phyloP scores from a whole-genome alignment of 2,329 filamentous ascomycete genomes.

The Fusarium gaditjirri region DNA sequence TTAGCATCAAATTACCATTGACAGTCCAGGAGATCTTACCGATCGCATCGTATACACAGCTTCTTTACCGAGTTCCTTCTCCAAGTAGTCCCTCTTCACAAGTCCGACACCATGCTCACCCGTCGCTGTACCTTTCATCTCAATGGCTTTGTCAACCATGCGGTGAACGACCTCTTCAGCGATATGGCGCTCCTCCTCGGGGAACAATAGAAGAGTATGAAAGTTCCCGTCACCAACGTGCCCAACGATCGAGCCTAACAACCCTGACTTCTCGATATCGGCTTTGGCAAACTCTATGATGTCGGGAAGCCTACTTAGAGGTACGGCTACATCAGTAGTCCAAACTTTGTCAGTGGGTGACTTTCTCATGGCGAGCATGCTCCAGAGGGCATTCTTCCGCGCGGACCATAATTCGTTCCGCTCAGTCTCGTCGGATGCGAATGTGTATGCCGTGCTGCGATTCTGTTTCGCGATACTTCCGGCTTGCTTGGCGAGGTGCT shows the following conservation, averaged over 20 bases:
- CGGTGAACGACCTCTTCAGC: slow-evolving; percentile 57
- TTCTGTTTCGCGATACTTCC: slow-evolving; percentile 70
- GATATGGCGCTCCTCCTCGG: not conserved
- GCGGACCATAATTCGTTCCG: slow-evolving; percentile 82
- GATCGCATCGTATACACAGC: slow-evolving; percentile 66
- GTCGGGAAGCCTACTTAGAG: slow-evolving; percentile 77
- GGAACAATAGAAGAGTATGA: slow-evolving; percentile 60
- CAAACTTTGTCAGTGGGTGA: slow-evolving; percentile 43
- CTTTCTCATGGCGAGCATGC: slow-evolving; percentile 75
- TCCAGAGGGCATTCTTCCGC: slow-evolving; percentile 84
- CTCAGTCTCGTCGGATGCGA: slow-evolving; percentile 76
- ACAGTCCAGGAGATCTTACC: not conserved
- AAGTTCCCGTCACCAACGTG: slow-evolving; percentile 96
- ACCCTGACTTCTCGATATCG: slow-evolving; percentile 83
- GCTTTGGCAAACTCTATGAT: slow-evolving; percentile 86
- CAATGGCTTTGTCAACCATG: slow-evolving; percentile 74
- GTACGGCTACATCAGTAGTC: slow-evolving; percentile 87
- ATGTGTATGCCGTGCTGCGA: slow-evolving; percentile 68
- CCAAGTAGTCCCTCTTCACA: slow-evolving; percentile 65
- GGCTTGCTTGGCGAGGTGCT: slow-evolving; percentile 80
- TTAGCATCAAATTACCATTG: not conserved
- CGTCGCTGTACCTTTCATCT: slow-evolving; percentile 75
- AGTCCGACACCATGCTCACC: slow-evolving; percentile 72
- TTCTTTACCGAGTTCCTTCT: slow-evolving; percentile 64
- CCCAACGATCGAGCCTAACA: slow-evolving; percentile 88